These are phyloP conservation scores for Tuber borchii DNA, from an alignment of 495 filamentous ascomycete genomes.

Conservation along the genomic window DNA sequence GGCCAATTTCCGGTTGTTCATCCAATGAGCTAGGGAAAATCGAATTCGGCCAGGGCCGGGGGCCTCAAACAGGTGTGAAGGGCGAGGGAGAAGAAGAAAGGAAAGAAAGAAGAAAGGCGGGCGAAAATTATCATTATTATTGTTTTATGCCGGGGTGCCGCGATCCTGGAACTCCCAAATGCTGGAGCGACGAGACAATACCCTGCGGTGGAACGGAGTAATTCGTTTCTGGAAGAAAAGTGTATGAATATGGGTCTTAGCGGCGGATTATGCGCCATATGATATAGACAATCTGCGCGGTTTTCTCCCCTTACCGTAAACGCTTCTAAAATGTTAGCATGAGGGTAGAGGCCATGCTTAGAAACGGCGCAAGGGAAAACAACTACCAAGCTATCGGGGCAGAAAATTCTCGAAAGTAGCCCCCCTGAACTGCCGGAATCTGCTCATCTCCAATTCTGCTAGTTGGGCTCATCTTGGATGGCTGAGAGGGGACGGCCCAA, in stretches of 20 bases:
- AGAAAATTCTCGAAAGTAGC: background rate
- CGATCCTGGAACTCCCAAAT: background rate
- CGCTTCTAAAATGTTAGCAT: background rate
- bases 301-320: background rate
- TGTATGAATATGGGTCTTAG: background rate
- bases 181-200: background rate
- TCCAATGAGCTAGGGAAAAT: background rate
- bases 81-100: background rate
- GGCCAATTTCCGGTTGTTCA: background rate
- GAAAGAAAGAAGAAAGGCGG: background rate
- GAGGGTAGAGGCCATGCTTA: background rate
- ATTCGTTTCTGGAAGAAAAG: conserved; percentile 2
- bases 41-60: background rate
- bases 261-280: background rate
- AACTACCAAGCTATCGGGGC: background rate
- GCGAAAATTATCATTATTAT: background rate
- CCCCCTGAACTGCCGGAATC: background rate
- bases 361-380: background rate
- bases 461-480: background rate
- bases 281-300: background rate
- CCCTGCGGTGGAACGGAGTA: background rate
- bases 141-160: background rate
- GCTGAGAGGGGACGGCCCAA: background rate
- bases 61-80: background rate
- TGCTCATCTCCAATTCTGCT: background rate